Evolutionary conservation across 257 asterid genomes (phyloP), one percentile per base, ranked within the genome.

Genomic region (Verbena officinalis): DNA sequence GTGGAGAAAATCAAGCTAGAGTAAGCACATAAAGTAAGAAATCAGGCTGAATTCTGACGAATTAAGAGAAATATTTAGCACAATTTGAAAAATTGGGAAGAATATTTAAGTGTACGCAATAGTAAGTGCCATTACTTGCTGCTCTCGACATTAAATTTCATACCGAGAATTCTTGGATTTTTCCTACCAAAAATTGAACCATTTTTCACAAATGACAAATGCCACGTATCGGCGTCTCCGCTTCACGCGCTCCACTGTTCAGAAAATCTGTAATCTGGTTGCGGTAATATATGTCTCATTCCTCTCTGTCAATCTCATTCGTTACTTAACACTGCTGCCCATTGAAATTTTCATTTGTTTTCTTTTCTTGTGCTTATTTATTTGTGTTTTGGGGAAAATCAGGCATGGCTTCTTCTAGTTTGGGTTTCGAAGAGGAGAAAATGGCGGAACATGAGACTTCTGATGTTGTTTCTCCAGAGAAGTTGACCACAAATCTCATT

Each of bases 371-470:
- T 44, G 34, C 17, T 22, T 51, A 15, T n/a, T n/a, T 15, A 21
- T 21, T 51, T 51, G 9, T 51, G 36, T 22, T 51, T 23, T 51
- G 34, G 36, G 34, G 11, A 22, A 9, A 51, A 51, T 20, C 34
- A 51, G 57, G 17, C 21, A 51, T 51, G 57, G 57, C 34, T 51
- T 51, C 57, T 51, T 51, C 57, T 12, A 51, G 57, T 51, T 51
- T 51, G 57, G 36, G 15, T 51, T 22, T 51, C 8, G 3, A 11
- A 22, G 36, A 51, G 57, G 57, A 23, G 34, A 12, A 44, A 15
- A n/a, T 14, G 48, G 4, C 48, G 12, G 7, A 42, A 42, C 48
- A 42, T 44, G 51, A 44, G 21, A 15, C 21, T 4, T 44, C 51
- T 44, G 51, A n/a, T 44, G 51, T 15, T 44, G 51, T 44, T 44